These are phyloP conservation scores for Fraxinus cuspidata DNA, from an alignment of 257 asterid species.

Conservation along the genomic window DNA sequence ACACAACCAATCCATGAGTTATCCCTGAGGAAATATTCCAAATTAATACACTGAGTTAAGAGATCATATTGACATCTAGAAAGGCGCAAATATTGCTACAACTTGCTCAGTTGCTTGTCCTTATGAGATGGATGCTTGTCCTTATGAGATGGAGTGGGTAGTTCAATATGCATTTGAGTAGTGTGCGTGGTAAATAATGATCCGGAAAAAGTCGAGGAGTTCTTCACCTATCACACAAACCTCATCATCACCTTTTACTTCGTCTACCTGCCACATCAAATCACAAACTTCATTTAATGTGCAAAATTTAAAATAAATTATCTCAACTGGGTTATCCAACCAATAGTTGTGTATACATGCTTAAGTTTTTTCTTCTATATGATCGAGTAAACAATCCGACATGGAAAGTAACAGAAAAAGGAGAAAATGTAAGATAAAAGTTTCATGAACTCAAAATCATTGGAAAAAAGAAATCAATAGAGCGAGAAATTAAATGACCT, in stretches of 20 bases:
- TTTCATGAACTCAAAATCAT: background rate
- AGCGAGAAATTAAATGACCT: background rate
- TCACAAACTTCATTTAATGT: conserved; percentile 18
- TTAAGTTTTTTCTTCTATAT: background rate
- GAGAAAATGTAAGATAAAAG: background rate
- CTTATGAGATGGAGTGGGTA: conserved; percentile 45
- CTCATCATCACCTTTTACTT: conserved; percentile 75
- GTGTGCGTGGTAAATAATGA: conserved; percentile 84
- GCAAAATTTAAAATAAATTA: conserved; percentile 12
- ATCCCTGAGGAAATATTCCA: conserved; percentile 6
- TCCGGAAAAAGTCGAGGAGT: conserved; percentile 85
- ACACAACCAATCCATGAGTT: background rate
- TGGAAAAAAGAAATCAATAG: background rate
- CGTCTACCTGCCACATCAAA: conserved; percentile 60
- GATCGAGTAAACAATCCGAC: background rate
- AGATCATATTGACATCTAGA: conserved; percentile 12
- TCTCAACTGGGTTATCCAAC: conserved; percentile 1
- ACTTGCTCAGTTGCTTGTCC: conserved; percentile 51
- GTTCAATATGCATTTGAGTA: conserved; percentile 79
- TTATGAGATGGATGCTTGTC: conserved; percentile 24
- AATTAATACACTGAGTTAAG: background rate
- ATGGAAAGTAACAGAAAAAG: background rate
- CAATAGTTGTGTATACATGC: background rate
- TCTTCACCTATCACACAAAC: conserved; percentile 56
- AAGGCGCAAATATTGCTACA: conserved; percentile 5